These are phyloP conservation scores for Blastobotrys illinoisensis DNA, from an alignment of 1,139 yeast species.

Conservation along the genomic window DNA sequence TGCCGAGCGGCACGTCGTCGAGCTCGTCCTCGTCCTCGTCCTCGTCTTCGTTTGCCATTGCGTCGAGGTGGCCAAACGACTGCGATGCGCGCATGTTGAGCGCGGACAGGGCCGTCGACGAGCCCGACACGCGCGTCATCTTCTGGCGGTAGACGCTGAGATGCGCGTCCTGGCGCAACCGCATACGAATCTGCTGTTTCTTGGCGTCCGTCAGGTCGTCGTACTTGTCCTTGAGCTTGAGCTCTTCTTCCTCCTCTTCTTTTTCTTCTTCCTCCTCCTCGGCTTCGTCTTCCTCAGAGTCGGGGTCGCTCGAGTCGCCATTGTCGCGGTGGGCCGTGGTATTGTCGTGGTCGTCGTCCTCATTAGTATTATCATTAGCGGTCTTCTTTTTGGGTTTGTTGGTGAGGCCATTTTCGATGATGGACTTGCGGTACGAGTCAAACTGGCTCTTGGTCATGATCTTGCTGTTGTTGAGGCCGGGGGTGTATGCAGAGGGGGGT, in stretches of 20 bases:
- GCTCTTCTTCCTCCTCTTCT: constrained; percentile 17
- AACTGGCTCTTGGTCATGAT: constrained; percentile 35
- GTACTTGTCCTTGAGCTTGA: constrained; percentile 16
- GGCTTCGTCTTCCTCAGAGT: constrained; percentile 15
- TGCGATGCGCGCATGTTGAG: constrained; percentile 14
- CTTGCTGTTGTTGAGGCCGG: constrained; percentile 7
- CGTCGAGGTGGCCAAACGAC: constrained; percentile 12
- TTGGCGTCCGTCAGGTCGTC: constrained; percentile 26
- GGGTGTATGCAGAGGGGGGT: constrained; percentile 6
- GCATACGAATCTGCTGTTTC: constrained; percentile 27
- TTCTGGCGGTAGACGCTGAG: constrained; percentile 39
- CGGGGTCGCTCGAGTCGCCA: constrained; percentile 10
- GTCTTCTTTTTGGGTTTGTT: constrained; percentile 7
- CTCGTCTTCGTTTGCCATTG: constrained; percentile 3
- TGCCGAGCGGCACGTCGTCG: constrained; percentile 39
- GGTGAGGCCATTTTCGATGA: constrained; percentile 15
- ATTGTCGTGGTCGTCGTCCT: constrained; percentile 2
- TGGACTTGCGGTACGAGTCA: constrained; percentile 31
- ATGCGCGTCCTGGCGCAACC: constrained; percentile 38
- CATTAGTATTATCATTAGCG: constrained; percentile 14
- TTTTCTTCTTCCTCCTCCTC: constrained; percentile 17
- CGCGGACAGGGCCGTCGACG: constrained; percentile 21
- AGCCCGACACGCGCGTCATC: constrained; percentile 38
- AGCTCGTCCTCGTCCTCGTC: constrained; percentile 34
- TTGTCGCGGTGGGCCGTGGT: constrained; percentile 13